Percentiles rank a stretch among this genome's conserved stretches.
Conservation (phyloP, 2,329 filamentous ascomycete genomes). For the Nakataea oryzae region DNA sequence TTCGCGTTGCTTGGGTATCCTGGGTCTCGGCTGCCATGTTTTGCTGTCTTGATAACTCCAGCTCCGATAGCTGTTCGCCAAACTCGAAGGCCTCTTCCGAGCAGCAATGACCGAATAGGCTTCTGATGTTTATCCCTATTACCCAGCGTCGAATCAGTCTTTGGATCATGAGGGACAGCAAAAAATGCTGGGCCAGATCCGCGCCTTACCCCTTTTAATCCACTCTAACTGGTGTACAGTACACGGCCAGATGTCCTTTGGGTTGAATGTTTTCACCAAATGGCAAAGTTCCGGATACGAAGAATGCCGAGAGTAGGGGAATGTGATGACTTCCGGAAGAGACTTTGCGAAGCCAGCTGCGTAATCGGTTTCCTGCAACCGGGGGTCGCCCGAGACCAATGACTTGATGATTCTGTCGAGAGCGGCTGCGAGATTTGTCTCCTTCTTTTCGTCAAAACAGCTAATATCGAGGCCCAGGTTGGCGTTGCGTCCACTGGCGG, state of each 20-base stretch:
- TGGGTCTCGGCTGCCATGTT: not conserved
- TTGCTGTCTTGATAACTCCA: slow-evolving; percentile 4
- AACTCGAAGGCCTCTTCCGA: slow-evolving; percentile 50
- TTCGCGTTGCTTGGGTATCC: not conserved
- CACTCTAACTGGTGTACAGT: slow-evolving; percentile 58
- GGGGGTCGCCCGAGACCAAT: slow-evolving; percentile 4
- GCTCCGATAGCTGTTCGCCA: slow-evolving; percentile 29
- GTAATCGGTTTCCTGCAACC: slow-evolving; percentile 2
- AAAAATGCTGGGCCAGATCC: too few relatives aligned
- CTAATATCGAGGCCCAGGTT: slow-evolving; percentile 19
- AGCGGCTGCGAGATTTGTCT: slow-evolving; percentile 14
- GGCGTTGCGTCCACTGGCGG: slow-evolving; percentile 19
- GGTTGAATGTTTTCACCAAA: slow-evolving; percentile 57
- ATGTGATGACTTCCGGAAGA: slow-evolving; percentile 39
- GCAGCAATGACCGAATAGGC: slow-evolving; percentile 63
- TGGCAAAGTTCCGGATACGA: slow-evolving; percentile 71
- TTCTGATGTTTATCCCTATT: slow-evolving; percentile 47
- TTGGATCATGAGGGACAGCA: too few relatives aligned
- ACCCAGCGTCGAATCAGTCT: not conserved
- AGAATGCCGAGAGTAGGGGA: slow-evolving; percentile 85
- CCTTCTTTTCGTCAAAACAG: slow-evolving; percentile 17
- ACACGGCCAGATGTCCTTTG: slow-evolving; percentile 73
- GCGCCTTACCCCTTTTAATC: slow-evolving; percentile 34
- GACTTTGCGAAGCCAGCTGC: not conserved
- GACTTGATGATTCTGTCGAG: slow-evolving; percentile 11